These are phyloP conservation scores for Parathielavia hyrcaniae DNA, from an alignment of 495 filamentous ascomycete genomes.

Conservation along the genomic window DNA sequence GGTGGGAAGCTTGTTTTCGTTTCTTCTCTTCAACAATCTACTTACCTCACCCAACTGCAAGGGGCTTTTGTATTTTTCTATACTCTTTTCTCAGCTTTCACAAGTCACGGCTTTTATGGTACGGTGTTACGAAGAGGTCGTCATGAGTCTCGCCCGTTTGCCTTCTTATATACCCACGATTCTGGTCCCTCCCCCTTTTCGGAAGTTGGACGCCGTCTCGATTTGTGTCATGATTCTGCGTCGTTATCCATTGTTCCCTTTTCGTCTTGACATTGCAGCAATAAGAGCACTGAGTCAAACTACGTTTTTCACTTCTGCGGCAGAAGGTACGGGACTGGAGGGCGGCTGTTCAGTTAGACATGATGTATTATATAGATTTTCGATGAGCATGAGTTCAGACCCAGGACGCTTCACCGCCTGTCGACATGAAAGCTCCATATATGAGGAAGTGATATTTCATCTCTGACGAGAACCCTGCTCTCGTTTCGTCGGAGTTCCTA, in stretches of 20 bases:
- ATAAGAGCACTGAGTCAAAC: neutral
- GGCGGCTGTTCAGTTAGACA: neutral
- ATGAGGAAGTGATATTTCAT: too few species aligned
- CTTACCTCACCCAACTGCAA: neutral
- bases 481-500: too few species aligned
- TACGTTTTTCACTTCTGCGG: neutral
- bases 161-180: neutral
- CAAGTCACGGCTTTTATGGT: conserved; percentile 8
- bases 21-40: too few species aligned
- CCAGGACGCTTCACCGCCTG: too few species aligned
- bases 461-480: too few species aligned
- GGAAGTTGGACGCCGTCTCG: neutral
- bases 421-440: too few species aligned
- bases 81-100: neutral
- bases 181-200: neutral
- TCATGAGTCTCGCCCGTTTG: neutral
- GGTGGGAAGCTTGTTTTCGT: neutral
- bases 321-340: neutral
- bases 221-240: neutral
- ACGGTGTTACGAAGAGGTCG: neutral
- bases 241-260: neutral
- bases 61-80: neutral
- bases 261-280: neutral
- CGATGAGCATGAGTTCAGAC: neutral
- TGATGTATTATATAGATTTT: conserved; percentile 1